Conservation (phyloP, 2,329 filamentous ascomycete genomes). For the Trichophyton simii region DNA sequence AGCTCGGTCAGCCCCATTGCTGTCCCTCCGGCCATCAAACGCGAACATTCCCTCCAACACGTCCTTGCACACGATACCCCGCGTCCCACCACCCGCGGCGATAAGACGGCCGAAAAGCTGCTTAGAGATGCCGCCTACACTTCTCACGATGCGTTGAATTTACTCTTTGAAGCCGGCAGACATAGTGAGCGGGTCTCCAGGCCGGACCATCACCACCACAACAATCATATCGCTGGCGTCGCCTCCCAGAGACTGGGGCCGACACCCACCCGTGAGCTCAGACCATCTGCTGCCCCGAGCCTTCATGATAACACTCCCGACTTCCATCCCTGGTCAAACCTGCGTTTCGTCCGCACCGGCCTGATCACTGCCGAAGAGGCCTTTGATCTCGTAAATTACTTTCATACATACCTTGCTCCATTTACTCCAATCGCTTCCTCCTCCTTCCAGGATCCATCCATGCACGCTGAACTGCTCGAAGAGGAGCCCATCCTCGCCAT, state of each 20-base stretch:
- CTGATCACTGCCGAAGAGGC: slow-evolving; percentile 85
- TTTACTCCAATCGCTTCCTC: slow-evolving; percentile 80
- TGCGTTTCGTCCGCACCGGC: slow-evolving; percentile 76
- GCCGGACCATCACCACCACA: background rate
- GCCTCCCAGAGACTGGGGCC: slow-evolving; percentile 1
- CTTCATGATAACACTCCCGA: slow-evolving; percentile 36
- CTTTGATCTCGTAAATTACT: slow-evolving; percentile 79
- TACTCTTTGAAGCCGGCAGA: slow-evolving; percentile 15
- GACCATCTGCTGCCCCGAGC: slow-evolving; percentile 10
- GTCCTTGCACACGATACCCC: background rate
- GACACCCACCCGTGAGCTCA: background rate
- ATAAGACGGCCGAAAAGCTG: slow-evolving; percentile 11
- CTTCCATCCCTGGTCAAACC: slow-evolving; percentile 64
- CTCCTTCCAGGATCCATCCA: slow-evolving; percentile 62
- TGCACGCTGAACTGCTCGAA: slow-evolving; percentile 63
- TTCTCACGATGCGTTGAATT: slow-evolving; percentile 14
- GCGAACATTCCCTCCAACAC: slow-evolving; percentile 1
- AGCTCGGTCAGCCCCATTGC: background rate
- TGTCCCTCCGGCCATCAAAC: slow-evolving; percentile 1
- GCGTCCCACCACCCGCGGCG: background rate
- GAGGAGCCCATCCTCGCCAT: slow-evolving; percentile 81
- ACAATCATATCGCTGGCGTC: background rate
- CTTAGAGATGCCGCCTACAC: slow-evolving; percentile 15
- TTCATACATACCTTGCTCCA: slow-evolving; percentile 73
- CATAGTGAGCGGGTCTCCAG: slow-evolving; percentile 13